Base-by-base conservation (phyloP, 2,329 filamentous ascomycete species). In the Pseudocercospora eumusae region DNA sequence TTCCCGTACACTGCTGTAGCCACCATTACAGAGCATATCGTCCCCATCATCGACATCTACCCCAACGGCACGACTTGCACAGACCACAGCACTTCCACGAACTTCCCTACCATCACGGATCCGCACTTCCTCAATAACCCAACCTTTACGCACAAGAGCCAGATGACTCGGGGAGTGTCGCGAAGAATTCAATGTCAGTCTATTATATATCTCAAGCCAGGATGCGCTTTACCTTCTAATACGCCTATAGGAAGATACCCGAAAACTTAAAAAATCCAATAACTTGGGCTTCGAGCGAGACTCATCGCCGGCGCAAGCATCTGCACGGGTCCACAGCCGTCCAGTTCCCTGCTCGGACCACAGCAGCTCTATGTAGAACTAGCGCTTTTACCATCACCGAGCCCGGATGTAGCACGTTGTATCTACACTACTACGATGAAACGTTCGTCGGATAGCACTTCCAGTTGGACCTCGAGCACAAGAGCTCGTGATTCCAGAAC, bases 191-290 rank as follows among this genome's bases (percentile, higher is more conserved):
- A 10, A 60, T 60, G 59, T 52, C 1, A 23, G 9, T 18, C 25
- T 18, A 4, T n/a, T n/a, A n/a, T n/a, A n/a, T n/a, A n/a, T 4
- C 21, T 15, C n/a, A 18, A 4, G 11, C 27, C 21, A 3, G 18
- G 2, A 7, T n/a, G 13, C 11, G 1, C 2, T 11, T 2, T n/a
- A 56, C 42, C 7, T 8, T 20, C 10, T 10, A 15, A 3, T 36
- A 1, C 7, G 15, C 13, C 33, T n/a, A n/a, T 31, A 60, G 59
- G 59, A n/a, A n/a, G 28, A 10, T 61, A 56, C 25, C 59, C 59
- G 23, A 56, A 27, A 5, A 61, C 59, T 4, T 61, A 61, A 21
- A 33, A 61, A 21, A 33, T 49, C n/a, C 50, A 61, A 15, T 61
- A 56, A 56, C 21, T 18, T 61, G 4, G 59, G 44, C 25, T 61